Conservation (phyloP, 148 eudicot species). For the Amaranthus cruentus region DNA sequence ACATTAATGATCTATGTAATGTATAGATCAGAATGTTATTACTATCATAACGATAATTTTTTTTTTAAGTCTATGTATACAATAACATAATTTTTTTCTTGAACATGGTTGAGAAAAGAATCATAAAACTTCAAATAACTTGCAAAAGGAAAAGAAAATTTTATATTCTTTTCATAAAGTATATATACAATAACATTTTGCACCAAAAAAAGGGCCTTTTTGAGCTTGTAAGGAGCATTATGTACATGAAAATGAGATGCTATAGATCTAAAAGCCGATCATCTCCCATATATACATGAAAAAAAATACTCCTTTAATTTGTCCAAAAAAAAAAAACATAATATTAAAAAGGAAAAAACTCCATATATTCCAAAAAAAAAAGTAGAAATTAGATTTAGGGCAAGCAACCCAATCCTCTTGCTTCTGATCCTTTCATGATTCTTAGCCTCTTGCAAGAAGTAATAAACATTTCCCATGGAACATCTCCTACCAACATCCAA, state of each 20-base stretch:
- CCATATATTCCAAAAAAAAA: not conserved
- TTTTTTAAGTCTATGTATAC: too few species aligned
- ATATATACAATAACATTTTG: constrained; percentile 13
- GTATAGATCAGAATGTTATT: too few species aligned
- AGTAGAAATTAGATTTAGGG: not conserved
- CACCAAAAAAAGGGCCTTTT: not conserved
- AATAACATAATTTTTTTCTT: too few species aligned
- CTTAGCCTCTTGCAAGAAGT: constrained; percentile 38
- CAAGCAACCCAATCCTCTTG: constrained; percentile 26
- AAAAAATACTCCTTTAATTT: not conserved
- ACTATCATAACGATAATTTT: too few species aligned
- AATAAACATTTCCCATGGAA: constrained; percentile 40
- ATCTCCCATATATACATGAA: constrained; percentile 18
- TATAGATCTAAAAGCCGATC: constrained; percentile 5
- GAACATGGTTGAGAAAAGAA: too few species aligned
- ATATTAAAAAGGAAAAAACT: not conserved
- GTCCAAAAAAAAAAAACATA: not conserved
- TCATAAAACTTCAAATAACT: not conserved
- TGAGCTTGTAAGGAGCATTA: constrained; percentile 16
- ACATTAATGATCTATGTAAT: too few species aligned
- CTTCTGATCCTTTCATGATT: constrained; percentile 33
- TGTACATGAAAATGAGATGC: constrained; percentile 17
- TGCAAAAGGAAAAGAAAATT: not conserved
- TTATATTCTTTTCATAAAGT: constrained; percentile 9
- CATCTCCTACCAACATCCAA: constrained; percentile 43